phyloP scores from a whole-genome alignment of 352 stramenopile species.

The Phytophthora sansomeana region DNA sequence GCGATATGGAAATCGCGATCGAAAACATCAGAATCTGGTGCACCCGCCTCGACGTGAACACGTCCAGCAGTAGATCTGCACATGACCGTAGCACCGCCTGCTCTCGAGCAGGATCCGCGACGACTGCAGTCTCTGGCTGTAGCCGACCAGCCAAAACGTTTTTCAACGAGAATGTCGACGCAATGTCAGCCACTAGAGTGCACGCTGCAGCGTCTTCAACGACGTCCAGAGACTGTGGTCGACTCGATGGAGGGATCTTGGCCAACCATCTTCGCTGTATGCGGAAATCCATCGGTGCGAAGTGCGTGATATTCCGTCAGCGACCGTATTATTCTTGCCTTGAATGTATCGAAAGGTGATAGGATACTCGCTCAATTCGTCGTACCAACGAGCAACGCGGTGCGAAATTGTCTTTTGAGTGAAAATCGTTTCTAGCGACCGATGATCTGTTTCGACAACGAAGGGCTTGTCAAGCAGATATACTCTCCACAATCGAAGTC shows the following conservation, averaged over 20 bases:
- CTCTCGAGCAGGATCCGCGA: background rate
- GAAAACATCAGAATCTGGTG: constrained; percentile 1
- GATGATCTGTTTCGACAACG: constrained; percentile 23
- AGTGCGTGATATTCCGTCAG: constrained; percentile 26
- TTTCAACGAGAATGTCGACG: constrained; percentile 9
- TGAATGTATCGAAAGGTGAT: constrained; percentile 14
- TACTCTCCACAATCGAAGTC: background rate
- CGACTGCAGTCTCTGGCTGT: background rate
- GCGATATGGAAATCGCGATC: background rate
- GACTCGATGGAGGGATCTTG: background rate
- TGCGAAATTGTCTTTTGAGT: constrained; percentile 19
- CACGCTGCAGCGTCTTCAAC: background rate
- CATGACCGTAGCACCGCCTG: constrained; percentile 3
- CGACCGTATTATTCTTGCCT: constrained; percentile 5
- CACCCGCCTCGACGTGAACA: constrained; percentile 5
- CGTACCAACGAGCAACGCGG: constrained; percentile 10
- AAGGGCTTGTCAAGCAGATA: no score
- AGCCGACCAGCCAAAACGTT: background rate
- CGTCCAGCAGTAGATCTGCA: constrained; percentile 3
- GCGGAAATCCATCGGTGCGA: constrained; percentile 13
- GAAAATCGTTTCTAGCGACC: constrained; percentile 15
- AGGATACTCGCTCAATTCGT: constrained; percentile 19
- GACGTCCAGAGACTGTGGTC: background rate
- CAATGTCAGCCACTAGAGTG: constrained; percentile 6
- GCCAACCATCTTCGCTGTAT: constrained; percentile 22